These are phyloP conservation scores for Loxodes magnus DNA, from an alignment of 73 alveolate species.

Conservation along the genomic window DNA sequence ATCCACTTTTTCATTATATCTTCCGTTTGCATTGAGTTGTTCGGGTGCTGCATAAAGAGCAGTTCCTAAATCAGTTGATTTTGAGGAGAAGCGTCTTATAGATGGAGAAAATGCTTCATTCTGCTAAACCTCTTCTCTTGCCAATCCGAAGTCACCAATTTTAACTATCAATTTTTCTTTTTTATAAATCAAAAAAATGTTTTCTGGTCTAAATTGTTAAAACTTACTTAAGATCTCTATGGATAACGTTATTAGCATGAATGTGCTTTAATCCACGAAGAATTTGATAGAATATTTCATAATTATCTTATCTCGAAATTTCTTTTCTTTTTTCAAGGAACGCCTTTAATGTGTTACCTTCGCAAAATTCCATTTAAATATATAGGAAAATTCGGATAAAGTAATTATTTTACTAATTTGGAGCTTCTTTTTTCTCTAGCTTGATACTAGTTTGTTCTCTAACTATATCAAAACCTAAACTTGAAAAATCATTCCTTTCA, in stretches of 20 bases:
- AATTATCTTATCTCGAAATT: constrained; percentile 46
- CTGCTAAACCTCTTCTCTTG: constrained; percentile 17
- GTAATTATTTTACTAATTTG: not conserved
- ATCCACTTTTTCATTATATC: constrained; percentile 65
- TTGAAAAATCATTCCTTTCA: not conserved
- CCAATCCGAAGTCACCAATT: constrained; percentile 86
- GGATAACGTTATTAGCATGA: constrained; percentile 55
- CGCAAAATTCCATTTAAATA: constrained; percentile 78
- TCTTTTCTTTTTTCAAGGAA: constrained; percentile 28
- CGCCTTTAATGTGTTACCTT: constrained; percentile 53
- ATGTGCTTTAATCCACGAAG: constrained; percentile 64
- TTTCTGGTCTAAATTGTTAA: constrained; percentile 42
- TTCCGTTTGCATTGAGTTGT: constrained; percentile 30
- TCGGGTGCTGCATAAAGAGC: constrained; percentile 77
- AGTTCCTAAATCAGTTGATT: constrained; percentile 64
- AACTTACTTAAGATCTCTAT: constrained; percentile 65
- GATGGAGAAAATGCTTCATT: constrained; percentile 4
- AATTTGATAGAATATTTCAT: constrained; percentile 44
- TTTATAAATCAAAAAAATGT: constrained; percentile 66
- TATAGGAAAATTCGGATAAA: constrained; percentile 6
- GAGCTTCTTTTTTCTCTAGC: not conserved
- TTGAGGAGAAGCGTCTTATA: constrained; percentile 5
- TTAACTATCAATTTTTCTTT: constrained; percentile 39
- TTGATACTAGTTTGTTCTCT: not conserved
- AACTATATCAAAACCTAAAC: not conserved